Evolutionary conservation across 805 yeast genomes (phyloP).

Genomic region (Starmerella vaccinii): DNA sequence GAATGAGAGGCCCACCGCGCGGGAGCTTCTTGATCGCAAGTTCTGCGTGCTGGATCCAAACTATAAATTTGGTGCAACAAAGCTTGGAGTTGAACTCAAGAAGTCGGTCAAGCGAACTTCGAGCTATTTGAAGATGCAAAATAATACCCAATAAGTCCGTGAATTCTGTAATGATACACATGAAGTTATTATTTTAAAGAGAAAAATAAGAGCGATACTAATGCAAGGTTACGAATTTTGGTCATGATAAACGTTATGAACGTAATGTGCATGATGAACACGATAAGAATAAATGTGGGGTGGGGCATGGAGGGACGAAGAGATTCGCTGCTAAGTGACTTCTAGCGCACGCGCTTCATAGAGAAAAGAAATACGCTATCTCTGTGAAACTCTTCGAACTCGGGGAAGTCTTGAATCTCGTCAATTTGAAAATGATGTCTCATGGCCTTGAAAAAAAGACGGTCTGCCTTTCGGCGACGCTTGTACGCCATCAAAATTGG

Average conservation of each 20-base stretch:
- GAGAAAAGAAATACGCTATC: slow-evolving; percentile 38
- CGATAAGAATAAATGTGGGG: not conserved
- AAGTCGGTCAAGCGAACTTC: slow-evolving; percentile 16
- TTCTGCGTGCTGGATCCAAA: slow-evolving; percentile 17
- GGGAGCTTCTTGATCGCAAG: slow-evolving; percentile 19
- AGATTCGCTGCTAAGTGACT: too few relatives aligned
- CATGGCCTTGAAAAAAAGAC: slow-evolving; percentile 32
- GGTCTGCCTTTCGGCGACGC: slow-evolving; percentile 42
- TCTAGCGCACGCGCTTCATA: slow-evolving; percentile 24
- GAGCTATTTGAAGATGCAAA: slow-evolving; percentile 2
- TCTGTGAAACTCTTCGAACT: slow-evolving; percentile 30
- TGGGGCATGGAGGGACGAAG: too few relatives aligned
- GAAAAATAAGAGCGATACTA: not conserved
- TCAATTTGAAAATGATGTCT: slow-evolving; percentile 27
- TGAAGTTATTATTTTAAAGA: too few relatives aligned
- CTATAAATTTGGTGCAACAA: slow-evolving; percentile 20
- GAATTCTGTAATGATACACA: not conserved
- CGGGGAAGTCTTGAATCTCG: slow-evolving; percentile 27
- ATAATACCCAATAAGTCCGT: not conserved
- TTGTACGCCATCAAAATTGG: slow-evolving; percentile 44
- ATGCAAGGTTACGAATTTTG: not conserved
- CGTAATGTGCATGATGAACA: not conserved
- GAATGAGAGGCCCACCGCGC: slow-evolving; percentile 78
- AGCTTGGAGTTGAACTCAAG: slow-evolving; percentile 20
- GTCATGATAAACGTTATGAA: not conserved